A percentile compares a stretch with the other conserved stretches of the same genome.
Evolutionary conservation across 768 basidiomycete genomes (phyloP).

Genomic region (Scleroderma citrinum): DNA sequence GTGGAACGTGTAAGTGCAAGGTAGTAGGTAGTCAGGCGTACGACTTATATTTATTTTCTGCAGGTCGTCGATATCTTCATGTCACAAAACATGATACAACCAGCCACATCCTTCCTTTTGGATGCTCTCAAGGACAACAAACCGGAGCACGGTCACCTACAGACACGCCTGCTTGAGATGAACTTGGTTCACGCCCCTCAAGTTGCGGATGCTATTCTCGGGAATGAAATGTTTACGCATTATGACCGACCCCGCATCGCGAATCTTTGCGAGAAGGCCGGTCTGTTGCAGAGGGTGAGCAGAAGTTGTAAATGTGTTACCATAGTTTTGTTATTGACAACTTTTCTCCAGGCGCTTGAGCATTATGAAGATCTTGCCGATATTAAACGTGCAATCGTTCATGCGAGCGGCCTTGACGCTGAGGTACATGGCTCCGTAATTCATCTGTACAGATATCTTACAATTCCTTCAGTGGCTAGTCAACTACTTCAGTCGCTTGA

Average conservation of each 20-base stretch:
- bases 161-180: slow-evolving; percentile 96
- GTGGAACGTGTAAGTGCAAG: slow-evolving; percentile 66
- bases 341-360: slow-evolving; percentile 76
- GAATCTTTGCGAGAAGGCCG: slow-evolving; percentile 98
- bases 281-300: slow-evolving; percentile 83
- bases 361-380: slow-evolving; percentile 98
- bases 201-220: slow-evolving; percentile 97
- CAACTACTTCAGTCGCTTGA: slow-evolving; percentile 92
- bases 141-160: slow-evolving; percentile 92
- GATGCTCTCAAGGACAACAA: slow-evolving; percentile 98
- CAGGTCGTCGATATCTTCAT: slow-evolving; percentile 98
- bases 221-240: slow-evolving; percentile 97
- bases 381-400: slow-evolving; percentile 97
- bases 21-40: background rate
- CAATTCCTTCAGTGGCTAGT: slow-evolving; percentile 76
- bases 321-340: slow-evolving; percentile 5
- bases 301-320: background rate
- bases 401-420: slow-evolving; percentile 74
- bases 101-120: slow-evolving; percentile 94
- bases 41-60: slow-evolving; percentile 1
- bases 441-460: background rate
- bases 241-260: slow-evolving; percentile 96
- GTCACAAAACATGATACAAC: slow-evolving; percentile 99
- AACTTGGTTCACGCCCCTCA: slow-evolving; percentile 97
- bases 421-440: slow-evolving; percentile 51